Conservation (phyloP, 805 yeast genomes). For the Wickerhamomyces mucosus region DNA sequence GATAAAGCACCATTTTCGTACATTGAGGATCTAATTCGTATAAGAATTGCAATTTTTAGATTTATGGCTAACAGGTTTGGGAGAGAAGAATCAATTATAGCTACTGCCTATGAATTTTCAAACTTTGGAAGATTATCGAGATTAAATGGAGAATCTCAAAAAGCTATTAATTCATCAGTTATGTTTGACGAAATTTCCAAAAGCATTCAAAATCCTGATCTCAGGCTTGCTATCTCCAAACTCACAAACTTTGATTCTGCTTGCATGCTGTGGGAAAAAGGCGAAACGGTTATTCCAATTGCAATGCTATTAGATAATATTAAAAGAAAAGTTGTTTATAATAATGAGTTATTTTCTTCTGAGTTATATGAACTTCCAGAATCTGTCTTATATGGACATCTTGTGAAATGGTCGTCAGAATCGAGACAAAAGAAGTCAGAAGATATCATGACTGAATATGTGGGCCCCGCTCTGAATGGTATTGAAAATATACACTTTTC, state of each 20-base stretch:
- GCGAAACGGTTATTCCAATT: conserved; percentile 50
- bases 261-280: conserved; percentile 53
- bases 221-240: conserved; percentile 2
- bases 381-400: conserved; percentile 25
- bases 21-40: conserved; percentile 34
- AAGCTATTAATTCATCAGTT: conserved; percentile 39
- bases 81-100: conserved; percentile 13
- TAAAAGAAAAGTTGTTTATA: conserved; percentile 3
- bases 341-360: conserved; percentile 2
- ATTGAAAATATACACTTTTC: conserved; percentile 11
- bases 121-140: conserved; percentile 35
- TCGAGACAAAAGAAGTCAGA: conserved; percentile 62
- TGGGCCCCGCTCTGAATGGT: conserved; percentile 25
- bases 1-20: conserved; percentile 23
- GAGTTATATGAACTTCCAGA: conserved; percentile 10
- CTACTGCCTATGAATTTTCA: conserved; percentile 28
- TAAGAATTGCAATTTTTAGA: conserved; percentile 29
- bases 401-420: conserved; percentile 63
- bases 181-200: conserved; percentile 30
- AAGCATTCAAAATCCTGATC: conserved; percentile 1
- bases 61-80: conserved; percentile 1
- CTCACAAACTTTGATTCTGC: conserved; percentile 39
- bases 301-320: conserved; percentile 34
- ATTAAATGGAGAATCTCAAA: conserved; percentile 31
- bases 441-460: conserved; percentile 46